Evolutionary conservation across 768 basidiomycete species (phyloP), one percentile per base, ranked within the genome.

Genomic region (Rubroboletus satanas): DNA sequence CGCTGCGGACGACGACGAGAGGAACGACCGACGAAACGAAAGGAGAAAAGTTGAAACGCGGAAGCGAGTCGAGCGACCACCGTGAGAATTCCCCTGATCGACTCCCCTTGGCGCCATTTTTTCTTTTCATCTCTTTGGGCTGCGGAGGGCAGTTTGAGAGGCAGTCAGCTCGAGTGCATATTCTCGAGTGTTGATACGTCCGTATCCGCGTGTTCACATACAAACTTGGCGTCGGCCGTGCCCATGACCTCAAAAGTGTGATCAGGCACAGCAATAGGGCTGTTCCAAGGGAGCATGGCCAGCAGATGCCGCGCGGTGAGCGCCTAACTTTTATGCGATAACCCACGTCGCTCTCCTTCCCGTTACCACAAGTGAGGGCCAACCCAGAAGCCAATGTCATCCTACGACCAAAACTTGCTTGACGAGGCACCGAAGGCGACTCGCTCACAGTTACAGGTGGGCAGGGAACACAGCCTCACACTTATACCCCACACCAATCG

Each of bases 351-450:
- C 18, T 11, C 33, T 49, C 45, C 21, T 9, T 33, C n/a, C 32
- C 35, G 37, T 12, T 11, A 32, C 39, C 17, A 32, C 42, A 10
- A 38, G 32, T 5, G 41, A 49, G 18, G 47, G 7, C n/a, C 37
- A 29, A 17, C 3, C 1, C 26, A 53, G 7, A 51, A 28, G 32
- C 5, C 49, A 28, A 71, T 71, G 69, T 69, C 69, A 9, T 58
- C 67, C 49, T 79, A 79, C 38, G 77, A 79, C 58, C 71, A 74
- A 23, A 68, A 55, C 31, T 55, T 79, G 18, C 71, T 78, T 14
- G 73, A 67, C 26, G 68, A 66, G 17, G 75, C 74, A 44, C 78
- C 77, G 41, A 67, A 43, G 28, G 75, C 77, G 5, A 79, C 77
- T 6, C 74, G 71, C 31, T 70, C 72, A 4, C 76, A 78, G 59